These are phyloP conservation scores for Starmerella davenportii DNA, from an alignment of 805 yeast genomes.

Conservation along the genomic window DNA sequence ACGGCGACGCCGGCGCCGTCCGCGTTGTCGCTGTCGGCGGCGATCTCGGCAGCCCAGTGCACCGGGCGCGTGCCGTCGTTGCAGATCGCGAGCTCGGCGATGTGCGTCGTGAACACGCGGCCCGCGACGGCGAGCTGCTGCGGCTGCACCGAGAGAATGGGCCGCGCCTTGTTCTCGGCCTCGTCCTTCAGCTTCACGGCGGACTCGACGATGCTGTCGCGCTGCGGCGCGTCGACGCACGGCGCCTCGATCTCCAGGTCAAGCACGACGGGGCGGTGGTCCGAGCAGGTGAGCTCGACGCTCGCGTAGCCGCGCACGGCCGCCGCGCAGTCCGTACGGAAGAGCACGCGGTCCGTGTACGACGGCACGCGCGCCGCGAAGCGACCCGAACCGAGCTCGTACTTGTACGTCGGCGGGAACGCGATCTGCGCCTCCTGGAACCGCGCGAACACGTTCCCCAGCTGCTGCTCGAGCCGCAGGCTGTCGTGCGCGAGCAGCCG, in stretches of 20 bases:
- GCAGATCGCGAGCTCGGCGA: constrained; percentile 1
- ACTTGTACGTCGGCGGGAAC: constrained; percentile 41
- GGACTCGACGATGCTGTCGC: constrained; percentile 24
- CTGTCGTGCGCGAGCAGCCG: constrained; percentile 30
- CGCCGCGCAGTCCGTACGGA: constrained; percentile 18
- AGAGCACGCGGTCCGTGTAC: constrained; percentile 41
- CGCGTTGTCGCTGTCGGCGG: not conserved
- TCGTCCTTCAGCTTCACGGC: constrained; percentile 29
- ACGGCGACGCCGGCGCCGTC: not conserved
- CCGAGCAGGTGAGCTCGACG: constrained; percentile 26
- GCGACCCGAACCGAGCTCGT: constrained; percentile 18
- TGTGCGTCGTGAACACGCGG: constrained; percentile 15
- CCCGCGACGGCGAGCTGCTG: constrained; percentile 21
- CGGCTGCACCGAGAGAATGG: constrained; percentile 26
- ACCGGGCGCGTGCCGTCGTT: constrained; percentile 11
- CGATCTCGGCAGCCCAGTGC: constrained; percentile 3
- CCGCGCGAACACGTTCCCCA: constrained; percentile 26
- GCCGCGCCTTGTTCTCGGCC: constrained; percentile 29
- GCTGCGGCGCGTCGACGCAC: constrained; percentile 25
- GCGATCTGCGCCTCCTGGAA: constrained; percentile 32
- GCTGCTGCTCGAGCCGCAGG: constrained; percentile 23
- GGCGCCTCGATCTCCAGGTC: constrained; percentile 22
- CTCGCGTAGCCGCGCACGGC: constrained; percentile 16
- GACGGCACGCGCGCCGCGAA: constrained; percentile 31
- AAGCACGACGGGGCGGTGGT: constrained; percentile 38